These are phyloP conservation scores for Neonectria hederae DNA, from an alignment of 2,329 filamentous ascomycete species.

Conservation along the genomic window DNA sequence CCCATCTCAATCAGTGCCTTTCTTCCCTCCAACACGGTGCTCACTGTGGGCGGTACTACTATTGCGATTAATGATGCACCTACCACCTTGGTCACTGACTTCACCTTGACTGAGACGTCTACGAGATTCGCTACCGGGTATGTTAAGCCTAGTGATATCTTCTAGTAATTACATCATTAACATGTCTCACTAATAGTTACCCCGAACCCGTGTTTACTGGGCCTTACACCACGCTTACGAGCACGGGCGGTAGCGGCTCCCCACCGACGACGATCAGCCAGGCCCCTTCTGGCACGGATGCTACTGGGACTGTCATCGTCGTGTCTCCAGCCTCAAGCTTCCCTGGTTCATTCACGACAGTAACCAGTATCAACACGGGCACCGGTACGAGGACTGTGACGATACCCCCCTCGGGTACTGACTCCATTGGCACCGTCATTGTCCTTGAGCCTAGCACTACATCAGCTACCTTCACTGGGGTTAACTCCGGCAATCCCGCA, in stretches of 20 bases:
- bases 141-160: neutral
- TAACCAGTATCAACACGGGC: neutral
- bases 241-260: neutral
- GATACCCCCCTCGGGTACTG: neutral
- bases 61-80: neutral
- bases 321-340: too few relatives aligned
- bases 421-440: neutral
- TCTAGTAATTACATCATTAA: neutral
- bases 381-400: neutral
- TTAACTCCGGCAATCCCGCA: neutral
- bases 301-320: neutral
- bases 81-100: neutral
- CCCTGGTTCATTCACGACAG: too few relatives aligned
- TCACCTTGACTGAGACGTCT: neutral
- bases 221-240: neutral
- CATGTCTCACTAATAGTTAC: neutral
- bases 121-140: constrained; percentile 1
- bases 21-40: neutral
- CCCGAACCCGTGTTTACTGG: neutral
- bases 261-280: neutral
- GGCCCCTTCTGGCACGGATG: neutral
- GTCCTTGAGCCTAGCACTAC: neutral
- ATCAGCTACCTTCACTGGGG: neutral
- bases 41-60: neutral
- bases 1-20: neutral